A percentile compares a stretch with the other conserved stretches of the same genome.
Conservation (phyloP, 1,284 basidiomycete genomes). For the Cryptococcus jaspeensis region DNA sequence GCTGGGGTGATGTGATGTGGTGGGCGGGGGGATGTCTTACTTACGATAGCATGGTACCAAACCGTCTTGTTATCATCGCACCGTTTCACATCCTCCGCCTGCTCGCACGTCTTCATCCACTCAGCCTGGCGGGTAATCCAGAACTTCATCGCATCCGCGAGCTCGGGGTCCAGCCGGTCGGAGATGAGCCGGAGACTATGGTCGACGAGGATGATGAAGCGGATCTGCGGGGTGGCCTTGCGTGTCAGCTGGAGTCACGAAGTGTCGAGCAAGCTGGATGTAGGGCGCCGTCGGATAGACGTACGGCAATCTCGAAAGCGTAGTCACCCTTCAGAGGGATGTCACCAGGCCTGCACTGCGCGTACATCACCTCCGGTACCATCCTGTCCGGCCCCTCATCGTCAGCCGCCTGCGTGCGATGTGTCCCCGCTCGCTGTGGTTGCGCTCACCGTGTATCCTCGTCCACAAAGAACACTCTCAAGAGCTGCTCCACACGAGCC, state of each 20-base stretch:
- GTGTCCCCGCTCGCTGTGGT: no score
- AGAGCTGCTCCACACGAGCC: slow-evolving; percentile 15
- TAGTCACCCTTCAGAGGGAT: slow-evolving; percentile 25
- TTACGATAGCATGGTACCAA: slow-evolving; percentile 38
- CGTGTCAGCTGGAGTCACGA: no score
- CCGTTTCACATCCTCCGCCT: slow-evolving; percentile 20
- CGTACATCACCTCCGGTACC: slow-evolving; percentile 32
- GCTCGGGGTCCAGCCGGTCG: neutral
- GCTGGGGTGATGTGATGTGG: neutral
- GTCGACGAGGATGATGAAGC: slow-evolving; percentile 32
- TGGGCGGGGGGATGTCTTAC: slow-evolving; percentile 9
- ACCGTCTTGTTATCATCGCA: slow-evolving; percentile 16
- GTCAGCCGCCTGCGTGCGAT: no score
- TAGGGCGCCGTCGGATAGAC: slow-evolving; percentile 11
- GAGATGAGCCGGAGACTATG: slow-evolving; percentile 10
- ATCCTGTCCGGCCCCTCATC: slow-evolving; percentile 14
- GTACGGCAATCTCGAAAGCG: slow-evolving; percentile 34
- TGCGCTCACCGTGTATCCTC: slow-evolving; percentile 22
- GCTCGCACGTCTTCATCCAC: slow-evolving; percentile 30
- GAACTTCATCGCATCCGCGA: neutral
- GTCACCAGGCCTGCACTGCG: slow-evolving; percentile 30
- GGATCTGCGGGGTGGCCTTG: slow-evolving; percentile 24
- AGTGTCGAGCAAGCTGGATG: neutral
- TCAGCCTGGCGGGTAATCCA: slow-evolving; percentile 30
- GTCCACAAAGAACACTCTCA: slow-evolving; percentile 35